These are phyloP conservation scores for Diaporthe vaccinii DNA, from an alignment of 2,329 filamentous ascomycete genomes.

Conservation along the genomic window DNA sequence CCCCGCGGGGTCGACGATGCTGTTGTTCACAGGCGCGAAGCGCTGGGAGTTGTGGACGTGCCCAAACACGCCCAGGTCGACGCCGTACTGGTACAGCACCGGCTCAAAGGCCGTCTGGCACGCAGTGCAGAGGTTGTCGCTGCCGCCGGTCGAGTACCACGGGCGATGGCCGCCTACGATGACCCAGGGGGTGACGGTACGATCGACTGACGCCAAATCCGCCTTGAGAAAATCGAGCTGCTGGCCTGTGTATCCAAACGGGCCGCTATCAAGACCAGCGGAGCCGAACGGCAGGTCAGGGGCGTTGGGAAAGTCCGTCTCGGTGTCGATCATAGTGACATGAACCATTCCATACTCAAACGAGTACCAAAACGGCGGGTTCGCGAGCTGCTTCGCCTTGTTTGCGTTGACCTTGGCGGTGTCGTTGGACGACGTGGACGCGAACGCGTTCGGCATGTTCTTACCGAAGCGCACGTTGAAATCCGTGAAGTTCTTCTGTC, in stretches of 20 bases:
- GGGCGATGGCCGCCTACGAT: slow-evolving; percentile 59
- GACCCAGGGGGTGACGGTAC: slow-evolving; percentile 67
- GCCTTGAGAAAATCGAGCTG: slow-evolving; percentile 68
- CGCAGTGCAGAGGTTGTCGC: slow-evolving; percentile 52
- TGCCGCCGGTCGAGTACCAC: slow-evolving; percentile 59
- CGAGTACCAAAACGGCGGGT: slow-evolving; percentile 71
- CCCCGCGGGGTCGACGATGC: slow-evolving; percentile 52
- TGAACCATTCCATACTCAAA: slow-evolving; percentile 72
- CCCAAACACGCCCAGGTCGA: slow-evolving; percentile 69
- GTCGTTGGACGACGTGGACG: slow-evolving; percentile 59
- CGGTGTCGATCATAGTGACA: slow-evolving; percentile 67
- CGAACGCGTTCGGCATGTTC: slow-evolving; percentile 65
- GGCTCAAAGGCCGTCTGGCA: slow-evolving; percentile 68
- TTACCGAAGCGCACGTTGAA: slow-evolving; percentile 68
- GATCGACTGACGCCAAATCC: slow-evolving; percentile 69
- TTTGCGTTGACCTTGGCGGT: slow-evolving; percentile 59
- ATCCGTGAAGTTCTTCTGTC: slow-evolving; percentile 73
- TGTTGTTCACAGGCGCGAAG: slow-evolving; percentile 57
- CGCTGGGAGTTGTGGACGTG: slow-evolving; percentile 72
- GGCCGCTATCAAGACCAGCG: slow-evolving; percentile 59
- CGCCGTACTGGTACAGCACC: slow-evolving; percentile 67
- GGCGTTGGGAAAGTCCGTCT: slow-evolving; percentile 67
- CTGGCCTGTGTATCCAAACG: slow-evolving; percentile 62
- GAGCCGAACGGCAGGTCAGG: slow-evolving; percentile 60
- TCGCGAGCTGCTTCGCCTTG: slow-evolving; percentile 58